A percentile compares a stretch with the other conserved stretches of the same genome.
Conservation (phyloP, 495 filamentous ascomycete species). For the Aspergillus heteromorphus region DNA sequence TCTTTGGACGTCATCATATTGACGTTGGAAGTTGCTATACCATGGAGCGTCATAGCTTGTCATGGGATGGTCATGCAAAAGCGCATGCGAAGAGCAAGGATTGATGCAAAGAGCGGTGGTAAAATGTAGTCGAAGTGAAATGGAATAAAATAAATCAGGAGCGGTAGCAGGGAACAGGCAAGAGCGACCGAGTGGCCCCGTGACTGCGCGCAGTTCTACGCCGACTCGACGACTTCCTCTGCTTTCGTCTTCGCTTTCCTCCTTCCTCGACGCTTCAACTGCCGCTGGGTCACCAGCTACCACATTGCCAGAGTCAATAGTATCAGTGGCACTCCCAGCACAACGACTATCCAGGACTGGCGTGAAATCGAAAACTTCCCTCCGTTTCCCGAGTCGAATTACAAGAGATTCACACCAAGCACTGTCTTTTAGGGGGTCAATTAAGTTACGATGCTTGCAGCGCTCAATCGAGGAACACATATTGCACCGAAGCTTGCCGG, state of each 20-base stretch:
- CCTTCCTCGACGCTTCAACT: not conserved
- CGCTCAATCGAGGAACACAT: conserved; percentile 6
- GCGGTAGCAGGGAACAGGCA: too few relatives aligned
- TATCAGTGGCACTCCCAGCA: conserved; percentile 23
- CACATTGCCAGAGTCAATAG: conserved; percentile 21
- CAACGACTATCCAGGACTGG: conserved; percentile 32
- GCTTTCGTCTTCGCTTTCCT: not conserved
- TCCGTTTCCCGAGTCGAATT: conserved; percentile 9
- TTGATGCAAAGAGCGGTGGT: too few relatives aligned
- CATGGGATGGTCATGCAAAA: too few relatives aligned
- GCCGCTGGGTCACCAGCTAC: conserved; percentile 9
- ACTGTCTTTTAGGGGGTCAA: conserved; percentile 13
- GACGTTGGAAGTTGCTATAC: too few relatives aligned
- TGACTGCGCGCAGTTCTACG: too few relatives aligned
- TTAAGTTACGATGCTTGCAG: not conserved
- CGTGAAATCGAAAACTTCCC: conserved; percentile 17
- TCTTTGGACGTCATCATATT: too few relatives aligned
- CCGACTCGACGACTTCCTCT: not conserved
- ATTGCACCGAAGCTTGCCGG: conserved; percentile 40
- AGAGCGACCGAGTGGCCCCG: too few relatives aligned
- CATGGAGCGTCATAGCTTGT: too few relatives aligned
- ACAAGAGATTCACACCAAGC: conserved; percentile 25
- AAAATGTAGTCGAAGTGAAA: too few relatives aligned
- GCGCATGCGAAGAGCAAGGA: too few relatives aligned
- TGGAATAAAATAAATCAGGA: too few relatives aligned